Base-by-base conservation (phyloP, 1,284 basidiomycete genomes). In the Cyathus pygmaeus region DNA sequence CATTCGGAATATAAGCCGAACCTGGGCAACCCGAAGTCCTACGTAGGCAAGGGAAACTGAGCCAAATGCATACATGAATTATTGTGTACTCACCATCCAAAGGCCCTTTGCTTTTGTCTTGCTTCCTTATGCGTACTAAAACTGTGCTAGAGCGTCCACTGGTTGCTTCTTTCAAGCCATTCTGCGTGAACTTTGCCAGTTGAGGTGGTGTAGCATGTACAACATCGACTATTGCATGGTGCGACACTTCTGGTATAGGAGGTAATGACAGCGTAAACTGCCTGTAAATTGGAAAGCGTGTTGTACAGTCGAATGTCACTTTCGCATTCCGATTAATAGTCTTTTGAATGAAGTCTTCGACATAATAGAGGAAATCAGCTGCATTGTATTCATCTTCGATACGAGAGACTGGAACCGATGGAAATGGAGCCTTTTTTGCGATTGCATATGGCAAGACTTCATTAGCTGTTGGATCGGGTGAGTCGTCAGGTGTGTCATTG, bases 231-330 rank as follows among this genome's bases (percentile, higher is more conserved):
- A 60, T 39, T 4, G 7, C 2, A 17, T 7, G 6, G 15, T n/a
- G 23, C 3, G 26, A 29, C 26, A 56, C 56, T 30, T 60, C 52
- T 11, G 31, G 62, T n/a, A 61, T 58, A 10, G 29, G 17, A 9
- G 62, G 59, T n/a, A 64, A 33, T 2, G 13, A n/a, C 24, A 57
- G 11, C 2, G 10, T 30, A 26, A 50, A 29, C 6, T 30, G 55
- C 36, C 58, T 55, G 39, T 64, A 64, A 24, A 64, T 26, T 21
- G 44, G n/a, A 47, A 47, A 47, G 7, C 7, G 21, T 9, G 44
- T 47, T 47, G 21, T 7, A 7, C 11, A 7, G n/a, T 47, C 44
- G n/a, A 26, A 47, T 21, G 44, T 9, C n/a, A 21, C 21, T 21
- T 9, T 7, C 44, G 24, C 11, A 26, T 21, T 21, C 7, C 44